These are phyloP conservation scores for Podospora fimiseda DNA, from an alignment of 495 filamentous ascomycete species.

Conservation along the genomic window DNA sequence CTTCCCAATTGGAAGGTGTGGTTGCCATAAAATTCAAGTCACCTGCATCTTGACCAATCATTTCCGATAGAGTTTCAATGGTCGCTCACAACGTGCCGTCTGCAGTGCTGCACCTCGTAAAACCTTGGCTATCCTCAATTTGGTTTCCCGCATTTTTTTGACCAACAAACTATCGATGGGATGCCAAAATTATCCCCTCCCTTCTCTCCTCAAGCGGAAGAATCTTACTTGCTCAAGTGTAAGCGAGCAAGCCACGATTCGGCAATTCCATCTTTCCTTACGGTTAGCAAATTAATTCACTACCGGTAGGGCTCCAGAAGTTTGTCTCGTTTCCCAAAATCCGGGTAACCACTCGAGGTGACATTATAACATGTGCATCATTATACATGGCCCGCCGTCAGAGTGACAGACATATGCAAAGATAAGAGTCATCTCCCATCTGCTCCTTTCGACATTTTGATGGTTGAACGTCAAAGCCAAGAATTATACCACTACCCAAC, in stretches of 20 bases:
- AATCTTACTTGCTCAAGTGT: neutral
- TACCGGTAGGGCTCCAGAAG: slow-evolving; percentile 4
- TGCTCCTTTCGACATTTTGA: neutral
- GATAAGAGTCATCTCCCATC: neutral
- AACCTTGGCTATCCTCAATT: neutral
- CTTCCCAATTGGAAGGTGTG: neutral
- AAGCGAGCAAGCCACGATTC: slow-evolving; percentile 2
- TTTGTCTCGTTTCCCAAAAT: neutral
- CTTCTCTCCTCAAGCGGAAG: neutral
- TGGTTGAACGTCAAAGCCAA: neutral
- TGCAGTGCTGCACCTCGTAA: neutral
- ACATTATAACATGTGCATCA: neutral
- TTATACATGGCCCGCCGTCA: neutral
- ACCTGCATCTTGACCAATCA: neutral
- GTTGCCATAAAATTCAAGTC: neutral
- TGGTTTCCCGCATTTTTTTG: neutral
- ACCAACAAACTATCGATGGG: neutral
- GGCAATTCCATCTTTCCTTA: neutral
- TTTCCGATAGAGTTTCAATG: neutral
- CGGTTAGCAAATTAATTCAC: too few relatives aligned
- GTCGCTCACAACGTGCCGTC: neutral
- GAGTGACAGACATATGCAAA: neutral
- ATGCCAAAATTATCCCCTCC: neutral
- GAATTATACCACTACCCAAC: neutral
- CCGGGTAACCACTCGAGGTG: neutral